Evolutionary conservation across 352 stramenopile species (phyloP).

Genomic region (Phytophthora tubulina): DNA sequence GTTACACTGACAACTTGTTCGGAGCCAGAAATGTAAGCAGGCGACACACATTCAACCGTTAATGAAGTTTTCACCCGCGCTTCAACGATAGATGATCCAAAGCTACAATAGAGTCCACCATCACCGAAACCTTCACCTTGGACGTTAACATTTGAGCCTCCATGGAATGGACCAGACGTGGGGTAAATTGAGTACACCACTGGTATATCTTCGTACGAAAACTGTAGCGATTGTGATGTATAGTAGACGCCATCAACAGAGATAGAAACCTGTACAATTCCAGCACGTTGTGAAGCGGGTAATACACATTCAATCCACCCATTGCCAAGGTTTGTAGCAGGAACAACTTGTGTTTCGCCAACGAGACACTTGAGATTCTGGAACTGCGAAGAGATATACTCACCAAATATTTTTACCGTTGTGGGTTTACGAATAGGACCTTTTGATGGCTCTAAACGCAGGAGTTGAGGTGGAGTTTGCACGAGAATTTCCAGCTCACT

Average conservation of each 20-base stretch:
- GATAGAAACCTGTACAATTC: conserved; percentile 31
- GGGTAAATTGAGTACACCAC: conserved; percentile 58
- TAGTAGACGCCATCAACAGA: conserved; percentile 48
- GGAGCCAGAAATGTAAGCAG: conserved; percentile 23
- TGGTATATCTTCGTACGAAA: conserved; percentile 51
- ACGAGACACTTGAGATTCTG: conserved; percentile 50
- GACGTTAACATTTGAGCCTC: conserved; percentile 51
- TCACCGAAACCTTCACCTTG: conserved; percentile 45
- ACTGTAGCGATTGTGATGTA: conserved; percentile 30
- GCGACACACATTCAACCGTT: conserved; percentile 37
- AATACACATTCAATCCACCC: conserved; percentile 50
- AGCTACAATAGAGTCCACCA: conserved; percentile 43
- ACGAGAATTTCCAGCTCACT: conserved; percentile 79
- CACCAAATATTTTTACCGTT: conserved; percentile 38
- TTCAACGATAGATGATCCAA: conserved; percentile 42
- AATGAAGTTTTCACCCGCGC: conserved; percentile 34
- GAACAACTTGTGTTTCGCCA: conserved; percentile 43
- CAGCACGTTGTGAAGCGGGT: conserved; percentile 23
- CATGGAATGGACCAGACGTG: conserved; percentile 47
- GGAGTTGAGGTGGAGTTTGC: conserved; percentile 27
- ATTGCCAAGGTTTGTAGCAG: conserved; percentile 38
- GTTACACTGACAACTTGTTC: conserved; percentile 38
- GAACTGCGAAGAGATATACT: conserved; percentile 33
- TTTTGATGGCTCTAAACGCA: conserved; percentile 31
- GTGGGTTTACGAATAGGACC: conserved; percentile 30